Evolutionary conservation across 163 green algal species (phyloP), one percentile per base, ranked within the genome.

Genomic region (Chlorella variabilis): DNA sequence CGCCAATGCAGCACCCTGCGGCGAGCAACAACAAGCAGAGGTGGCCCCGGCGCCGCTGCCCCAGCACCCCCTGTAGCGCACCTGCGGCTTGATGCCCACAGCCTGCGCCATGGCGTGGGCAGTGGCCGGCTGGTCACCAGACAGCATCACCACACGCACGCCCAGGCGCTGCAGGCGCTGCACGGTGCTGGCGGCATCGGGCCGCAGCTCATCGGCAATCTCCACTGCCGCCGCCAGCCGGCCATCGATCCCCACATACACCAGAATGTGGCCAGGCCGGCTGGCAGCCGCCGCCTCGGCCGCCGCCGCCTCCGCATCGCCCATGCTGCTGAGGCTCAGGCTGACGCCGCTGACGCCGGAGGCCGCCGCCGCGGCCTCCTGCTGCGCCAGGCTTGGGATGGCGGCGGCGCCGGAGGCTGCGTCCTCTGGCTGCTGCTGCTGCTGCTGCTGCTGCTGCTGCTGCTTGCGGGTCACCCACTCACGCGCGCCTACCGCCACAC

Each of bases 221-320:
- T 90, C 75, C 34, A 89, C 58, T 3, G 66, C 51, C 2, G 92
- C 95, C 9, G 89, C 92, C 34, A 97, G 67, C 27, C 49, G 39
- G 4, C 90, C 90, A 66, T 94, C 87, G 15, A 97, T 82, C 4
- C 79, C 85, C 20, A 98, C 90, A 62, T 92, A 98, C 69, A 98
- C 93, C 11, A 85, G 84, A 33, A 90, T 96, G 75, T 91, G 83
- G 20, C 92, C 83, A 18, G 79, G 71, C 38, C 65, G 69, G 56
- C 65, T 58, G 59, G n/a, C 48, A 18, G n/a, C 36, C 70, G 51
- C 75, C 25, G 63, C 51, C 20, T 71, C 65, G 8, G 29, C 54
- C 21, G 51, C 61, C 27, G 42, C 61, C 7, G 49, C 73, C 49
- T 65, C 45, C 25, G 71, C 39, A 41, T 79, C 66, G 18, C 41